These are phyloP conservation scores for Trametes villosa DNA, from an alignment of 768 basidiomycete species.

Conservation along the genomic window DNA sequence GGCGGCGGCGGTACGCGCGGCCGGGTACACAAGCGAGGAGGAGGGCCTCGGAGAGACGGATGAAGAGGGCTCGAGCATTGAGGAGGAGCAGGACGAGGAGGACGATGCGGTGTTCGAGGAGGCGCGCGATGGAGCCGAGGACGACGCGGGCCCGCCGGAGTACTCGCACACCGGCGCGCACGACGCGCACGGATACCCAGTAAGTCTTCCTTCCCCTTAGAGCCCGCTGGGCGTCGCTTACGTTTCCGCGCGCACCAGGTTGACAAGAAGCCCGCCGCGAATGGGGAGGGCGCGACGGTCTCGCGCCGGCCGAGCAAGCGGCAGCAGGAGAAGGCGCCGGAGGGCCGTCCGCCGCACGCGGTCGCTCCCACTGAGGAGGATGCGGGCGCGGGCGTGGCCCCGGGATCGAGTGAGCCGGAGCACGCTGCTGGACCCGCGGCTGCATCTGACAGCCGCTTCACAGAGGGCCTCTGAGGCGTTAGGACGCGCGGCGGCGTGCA, in stretches of 20 bases:
- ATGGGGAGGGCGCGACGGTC: conserved; percentile 39
- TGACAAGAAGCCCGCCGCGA: conserved; percentile 47
- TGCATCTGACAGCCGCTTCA: conserved; percentile 34
- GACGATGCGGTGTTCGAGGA: conserved; percentile 56
- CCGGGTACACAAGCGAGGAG: conserved; percentile 85
- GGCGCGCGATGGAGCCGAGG: conserved; percentile 46
- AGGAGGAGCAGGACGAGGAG: conserved; percentile 49
- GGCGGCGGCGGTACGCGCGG: conserved; percentile 87
- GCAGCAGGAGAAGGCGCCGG: conserved; percentile 76
- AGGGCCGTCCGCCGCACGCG: conserved; percentile 51
- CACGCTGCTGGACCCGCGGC: conserved; percentile 19
- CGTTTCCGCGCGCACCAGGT: conserved; percentile 45
- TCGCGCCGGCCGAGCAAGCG: conserved; percentile 57
- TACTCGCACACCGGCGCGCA: conserved; percentile 54
- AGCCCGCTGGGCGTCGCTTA: no score
- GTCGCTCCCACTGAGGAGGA: conserved; percentile 26
- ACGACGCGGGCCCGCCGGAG: conserved; percentile 62
- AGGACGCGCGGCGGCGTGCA: no score
- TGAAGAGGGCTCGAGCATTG: conserved; percentile 65
- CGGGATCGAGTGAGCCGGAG: background rate
- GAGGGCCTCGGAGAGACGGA: conserved; percentile 59
- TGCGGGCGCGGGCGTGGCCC: conserved; percentile 3
- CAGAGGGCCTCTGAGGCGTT: conserved; percentile 26
- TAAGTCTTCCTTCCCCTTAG: conserved; percentile 17
- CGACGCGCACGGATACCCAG: conserved; percentile 38